These are phyloP conservation scores for Tuber melanosporum DNA, from an alignment of 495 filamentous ascomycete genomes.

Conservation along the genomic window DNA sequence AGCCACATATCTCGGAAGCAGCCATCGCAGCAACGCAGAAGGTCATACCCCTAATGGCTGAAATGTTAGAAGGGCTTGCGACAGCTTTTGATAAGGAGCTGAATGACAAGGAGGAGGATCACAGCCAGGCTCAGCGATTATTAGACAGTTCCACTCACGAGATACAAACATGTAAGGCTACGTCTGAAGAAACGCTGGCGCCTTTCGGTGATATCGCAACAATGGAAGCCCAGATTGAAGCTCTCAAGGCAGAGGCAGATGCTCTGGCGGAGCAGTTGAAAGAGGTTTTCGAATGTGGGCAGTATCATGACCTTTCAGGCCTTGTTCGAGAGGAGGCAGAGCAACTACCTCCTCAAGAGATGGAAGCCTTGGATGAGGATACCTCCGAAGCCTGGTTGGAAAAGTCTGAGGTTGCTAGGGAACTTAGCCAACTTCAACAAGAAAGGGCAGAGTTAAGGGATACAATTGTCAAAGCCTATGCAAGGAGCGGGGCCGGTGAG, in stretches of 20 bases:
- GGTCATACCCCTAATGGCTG: constrained; percentile 42
- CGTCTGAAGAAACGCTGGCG: constrained; percentile 31
- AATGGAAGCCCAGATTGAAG: constrained; percentile 38
- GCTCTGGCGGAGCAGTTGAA: constrained; percentile 34
- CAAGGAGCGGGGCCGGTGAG: constrained; percentile 36
- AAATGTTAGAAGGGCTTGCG: constrained; percentile 43
- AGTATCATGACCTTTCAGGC: constrained; percentile 33
- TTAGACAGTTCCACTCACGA: constrained; percentile 42
- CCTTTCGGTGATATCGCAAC: constrained; percentile 31
- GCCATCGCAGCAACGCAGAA: constrained; percentile 43
- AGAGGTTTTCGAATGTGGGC: constrained; percentile 34
- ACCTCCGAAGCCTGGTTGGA: constrained; percentile 25
- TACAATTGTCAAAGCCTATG: constrained; percentile 38
- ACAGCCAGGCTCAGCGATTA: constrained; percentile 41
- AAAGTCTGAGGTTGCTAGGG: constrained; percentile 26
- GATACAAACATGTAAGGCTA: constrained; percentile 36
- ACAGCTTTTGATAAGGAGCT: constrained; percentile 42
- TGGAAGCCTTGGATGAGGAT: constrained; percentile 14
- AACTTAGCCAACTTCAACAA: constrained; percentile 28
- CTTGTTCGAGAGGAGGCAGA: constrained; percentile 25
- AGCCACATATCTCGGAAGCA: constrained; percentile 43
- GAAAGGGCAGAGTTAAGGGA: constrained; percentile 36
- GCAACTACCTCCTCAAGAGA: constrained; percentile 27
- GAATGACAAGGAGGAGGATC: constrained; percentile 43
- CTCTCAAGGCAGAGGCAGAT: constrained; percentile 26